A percentile compares a stretch with the other conserved stretches of the same genome.
Conservation (phyloP, 768 basidiomycete genomes). For the Rhodotorula diobovata region DNA sequence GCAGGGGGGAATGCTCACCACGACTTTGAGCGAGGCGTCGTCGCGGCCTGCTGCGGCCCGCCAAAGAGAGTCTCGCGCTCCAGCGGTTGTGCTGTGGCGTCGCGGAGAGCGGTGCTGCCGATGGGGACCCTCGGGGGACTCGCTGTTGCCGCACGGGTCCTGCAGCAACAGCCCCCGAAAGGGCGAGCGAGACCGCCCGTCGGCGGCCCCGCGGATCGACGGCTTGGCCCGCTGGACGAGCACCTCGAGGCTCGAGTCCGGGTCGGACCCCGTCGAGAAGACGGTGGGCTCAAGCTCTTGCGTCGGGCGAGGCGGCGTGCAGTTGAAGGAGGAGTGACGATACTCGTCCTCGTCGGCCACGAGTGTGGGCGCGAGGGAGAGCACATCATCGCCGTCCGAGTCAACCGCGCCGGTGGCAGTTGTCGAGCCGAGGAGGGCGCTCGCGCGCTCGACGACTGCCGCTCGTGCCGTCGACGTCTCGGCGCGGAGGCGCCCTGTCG, state of each 20-base stretch:
- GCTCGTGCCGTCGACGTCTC: not conserved
- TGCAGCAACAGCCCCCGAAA: constrained; percentile 6
- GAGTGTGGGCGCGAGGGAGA: too few relatives aligned
- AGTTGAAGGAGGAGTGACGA: not conserved
- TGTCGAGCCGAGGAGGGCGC: constrained; percentile 2
- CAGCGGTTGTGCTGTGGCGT: too few relatives aligned
- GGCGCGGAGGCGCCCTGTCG: constrained; percentile 21
- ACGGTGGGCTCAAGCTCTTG: constrained; percentile 21
- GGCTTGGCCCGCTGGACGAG: not conserved
- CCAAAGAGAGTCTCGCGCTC: constrained; percentile 14
- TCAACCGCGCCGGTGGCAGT: not conserved
- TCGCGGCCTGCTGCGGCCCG: constrained; percentile 3
- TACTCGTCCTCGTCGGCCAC: not conserved
- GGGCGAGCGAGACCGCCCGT: not conserved
- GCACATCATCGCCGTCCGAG: not conserved
- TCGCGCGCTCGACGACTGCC: constrained; percentile 1
- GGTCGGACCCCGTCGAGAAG: constrained; percentile 1
- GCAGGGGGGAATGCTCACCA: constrained; percentile 11
- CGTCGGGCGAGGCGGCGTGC: constrained; percentile 13
- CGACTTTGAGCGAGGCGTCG: constrained; percentile 10
- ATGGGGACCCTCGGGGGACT: not conserved
- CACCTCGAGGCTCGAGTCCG: not conserved
- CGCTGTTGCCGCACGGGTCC: constrained; percentile 3
- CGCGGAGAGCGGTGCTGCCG: not conserved
- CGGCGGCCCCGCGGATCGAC: too few relatives aligned